Base-by-base conservation (phyloP, 2,329 filamentous ascomycete genomes). In the Alternaria postmessia region DNA sequence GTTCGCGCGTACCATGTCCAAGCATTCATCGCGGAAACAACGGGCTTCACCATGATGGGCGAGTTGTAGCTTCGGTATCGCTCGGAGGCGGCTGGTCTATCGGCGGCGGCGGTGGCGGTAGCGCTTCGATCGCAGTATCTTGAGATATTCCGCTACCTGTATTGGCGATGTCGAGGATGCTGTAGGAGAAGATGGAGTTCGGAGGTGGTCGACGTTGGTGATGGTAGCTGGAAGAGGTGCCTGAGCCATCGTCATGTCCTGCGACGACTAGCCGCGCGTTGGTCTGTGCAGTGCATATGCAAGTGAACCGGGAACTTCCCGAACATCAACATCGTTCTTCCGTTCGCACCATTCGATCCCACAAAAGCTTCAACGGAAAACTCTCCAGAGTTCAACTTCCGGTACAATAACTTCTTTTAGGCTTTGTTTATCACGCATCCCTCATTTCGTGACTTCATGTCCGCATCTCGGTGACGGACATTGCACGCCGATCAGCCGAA, bases 11-110 rank as follows among this genome's bases (percentile, higher is more conserved):
- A 97, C 94, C 94, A 97, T 84, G 89, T 92, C 93, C 94, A 97
- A 75, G 94, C 94, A 83, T 96, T 94, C 83, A 94, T 87, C 69
- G 93, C 90, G 77, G 92, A 91, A 72, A 98, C 92, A 77, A 98
- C 85, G 70, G 94, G 94, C 89, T 97, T 97, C 92, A 97, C 97
- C 94, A 97, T 97, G 76, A 47, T 71, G 66, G 68, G 63, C 68
- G 67, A 41, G 38, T 66, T 43, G 18, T 39, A 60, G 59, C 55
- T 62, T 53, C 54, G 51, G 36, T 36, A 43, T 51, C 49, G 52
- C 48, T 46, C 43, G 52, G 54, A 56, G 59, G 65, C 43, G 59
- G 64, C 49, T 61, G 55, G 60, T 59, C 65, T 62, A 59, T 62
- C 59, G 54, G 55, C 43, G 53, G 48, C 59, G 54, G 55, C 43